These are phyloP conservation scores for Colletotrichum camelliae DNA, from an alignment of 2,329 filamentous ascomycete genomes.

Conservation along the genomic window DNA sequence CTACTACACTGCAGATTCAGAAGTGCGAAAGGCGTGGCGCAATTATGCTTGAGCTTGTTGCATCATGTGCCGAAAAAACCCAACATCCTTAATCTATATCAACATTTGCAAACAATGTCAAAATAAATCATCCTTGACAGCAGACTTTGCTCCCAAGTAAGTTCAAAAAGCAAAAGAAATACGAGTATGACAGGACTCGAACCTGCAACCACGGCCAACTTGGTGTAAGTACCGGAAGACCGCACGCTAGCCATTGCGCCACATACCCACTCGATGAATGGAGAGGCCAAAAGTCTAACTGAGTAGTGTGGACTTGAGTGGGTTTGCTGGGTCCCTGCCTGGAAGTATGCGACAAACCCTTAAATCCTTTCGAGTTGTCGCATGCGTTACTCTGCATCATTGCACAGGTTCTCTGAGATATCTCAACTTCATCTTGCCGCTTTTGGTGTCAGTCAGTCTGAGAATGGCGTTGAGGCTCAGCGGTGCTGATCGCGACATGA, in stretches of 20 bases:
- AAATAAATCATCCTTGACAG: fast-evolving
- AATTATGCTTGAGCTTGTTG: neutral
- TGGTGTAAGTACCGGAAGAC: neutral
- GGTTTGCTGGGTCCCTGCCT: neutral
- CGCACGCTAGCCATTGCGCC: neutral
- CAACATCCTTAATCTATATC: neutral
- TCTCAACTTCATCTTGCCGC: too few species aligned
- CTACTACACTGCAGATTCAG: neutral
- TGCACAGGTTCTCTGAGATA: neutral
- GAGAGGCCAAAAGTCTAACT: fast-evolving
- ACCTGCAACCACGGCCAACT: neutral
- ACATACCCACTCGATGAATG: neutral
- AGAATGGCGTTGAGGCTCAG: too few species aligned
- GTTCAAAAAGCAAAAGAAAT: neutral
- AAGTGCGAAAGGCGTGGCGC: neutral
- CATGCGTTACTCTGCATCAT: neutral
- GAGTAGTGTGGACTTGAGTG: neutral
- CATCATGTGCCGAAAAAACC: neutral
- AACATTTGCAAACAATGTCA: neutral
- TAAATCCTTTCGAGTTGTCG: neutral
- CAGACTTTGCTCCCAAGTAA: fast-evolving
- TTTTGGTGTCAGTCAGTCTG: too few species aligned
- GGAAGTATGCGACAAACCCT: neutral
- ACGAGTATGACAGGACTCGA: neutral
- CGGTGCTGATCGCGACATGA: too few species aligned